phyloP scores from a whole-genome alignment of 192 early-diverging fungal genomes.

The Oehlia diaphana region DNA sequence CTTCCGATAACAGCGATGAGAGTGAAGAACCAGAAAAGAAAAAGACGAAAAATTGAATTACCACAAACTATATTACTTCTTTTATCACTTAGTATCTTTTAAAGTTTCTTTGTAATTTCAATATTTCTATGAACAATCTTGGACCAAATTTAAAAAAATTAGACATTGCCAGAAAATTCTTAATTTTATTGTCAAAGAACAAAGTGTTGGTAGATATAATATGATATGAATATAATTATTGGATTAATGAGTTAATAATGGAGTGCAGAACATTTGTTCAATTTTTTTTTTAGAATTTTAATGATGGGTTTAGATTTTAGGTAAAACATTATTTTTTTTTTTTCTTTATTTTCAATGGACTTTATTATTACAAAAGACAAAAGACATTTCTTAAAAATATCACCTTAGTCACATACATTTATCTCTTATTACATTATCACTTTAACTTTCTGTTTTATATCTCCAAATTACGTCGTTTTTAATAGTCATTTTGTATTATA shows the following conservation, averaged over 20 bases:
- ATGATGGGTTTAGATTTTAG: neutral
- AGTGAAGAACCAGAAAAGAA: conserved; percentile 28
- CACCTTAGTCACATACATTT: neutral
- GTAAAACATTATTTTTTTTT: neutral
- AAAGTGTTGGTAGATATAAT: neutral
- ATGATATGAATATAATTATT: neutral
- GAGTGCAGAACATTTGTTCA: neutral
- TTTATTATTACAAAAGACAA: neutral
- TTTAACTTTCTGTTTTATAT: neutral
- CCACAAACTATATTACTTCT: neutral
- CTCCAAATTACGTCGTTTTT: neutral
- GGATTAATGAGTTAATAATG: too few species aligned
- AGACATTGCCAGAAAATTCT: neutral
- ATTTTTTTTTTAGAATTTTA: neutral
- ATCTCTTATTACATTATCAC: neutral
- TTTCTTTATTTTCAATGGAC: neutral
- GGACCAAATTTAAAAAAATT: neutral
- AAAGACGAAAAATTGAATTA: conserved; percentile 8
- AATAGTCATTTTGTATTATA: neutral
- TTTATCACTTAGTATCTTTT: neutral
- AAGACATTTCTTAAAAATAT: neutral
- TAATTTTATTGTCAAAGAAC: neutral
- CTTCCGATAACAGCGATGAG: conserved; percentile 8
- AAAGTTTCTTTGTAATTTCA: neutral
- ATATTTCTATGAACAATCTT: neutral